These are phyloP conservation scores for Pyracantha coccinea DNA, from an alignment of 331 rosid species.

Conservation along the genomic window DNA sequence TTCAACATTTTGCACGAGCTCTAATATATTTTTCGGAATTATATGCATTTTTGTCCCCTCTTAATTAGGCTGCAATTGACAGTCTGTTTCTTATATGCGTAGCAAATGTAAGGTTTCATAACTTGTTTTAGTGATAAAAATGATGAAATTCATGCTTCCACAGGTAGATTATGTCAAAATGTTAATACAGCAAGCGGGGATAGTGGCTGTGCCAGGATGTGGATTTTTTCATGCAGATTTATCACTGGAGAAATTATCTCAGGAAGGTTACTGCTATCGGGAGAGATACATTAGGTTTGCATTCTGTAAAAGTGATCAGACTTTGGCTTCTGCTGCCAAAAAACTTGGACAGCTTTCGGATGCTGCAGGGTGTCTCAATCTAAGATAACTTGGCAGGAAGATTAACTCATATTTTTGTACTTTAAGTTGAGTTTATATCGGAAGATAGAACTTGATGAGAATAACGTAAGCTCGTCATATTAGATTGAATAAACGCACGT, in stretches of 20 bases:
- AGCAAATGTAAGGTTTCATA: background rate
- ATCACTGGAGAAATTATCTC: slow-evolving; percentile 24
- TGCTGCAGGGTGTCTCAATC: slow-evolving; percentile 19
- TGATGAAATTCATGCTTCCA: background rate
- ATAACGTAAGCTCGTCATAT: background rate
- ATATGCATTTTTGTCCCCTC: background rate
- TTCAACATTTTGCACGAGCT: no score
- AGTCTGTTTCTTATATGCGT: background rate
- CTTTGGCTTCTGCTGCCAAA: slow-evolving; percentile 56
- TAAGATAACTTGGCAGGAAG: background rate
- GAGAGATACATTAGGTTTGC: slow-evolving; percentile 76
- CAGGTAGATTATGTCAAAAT: slow-evolving; percentile 72
- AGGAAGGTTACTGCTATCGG: slow-evolving; percentile 25
- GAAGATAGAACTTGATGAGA: background rate
- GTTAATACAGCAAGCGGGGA: slow-evolving; percentile 60
- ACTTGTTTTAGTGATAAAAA: background rate
- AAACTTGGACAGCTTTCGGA: slow-evolving; percentile 36
- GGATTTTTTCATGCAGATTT: slow-evolving; percentile 52
- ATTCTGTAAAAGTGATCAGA: slow-evolving; percentile 67
- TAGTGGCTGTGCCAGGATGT: slow-evolving; percentile 88
- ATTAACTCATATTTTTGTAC: background rate
- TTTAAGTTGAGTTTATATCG: background rate
- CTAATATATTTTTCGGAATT: background rate
- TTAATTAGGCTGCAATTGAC: background rate
- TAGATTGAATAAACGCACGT: background rate